These are phyloP conservation scores for Chaetothyriales sp. DNA, from an alignment of 2,329 filamentous ascomycete species.

Conservation along the genomic window DNA sequence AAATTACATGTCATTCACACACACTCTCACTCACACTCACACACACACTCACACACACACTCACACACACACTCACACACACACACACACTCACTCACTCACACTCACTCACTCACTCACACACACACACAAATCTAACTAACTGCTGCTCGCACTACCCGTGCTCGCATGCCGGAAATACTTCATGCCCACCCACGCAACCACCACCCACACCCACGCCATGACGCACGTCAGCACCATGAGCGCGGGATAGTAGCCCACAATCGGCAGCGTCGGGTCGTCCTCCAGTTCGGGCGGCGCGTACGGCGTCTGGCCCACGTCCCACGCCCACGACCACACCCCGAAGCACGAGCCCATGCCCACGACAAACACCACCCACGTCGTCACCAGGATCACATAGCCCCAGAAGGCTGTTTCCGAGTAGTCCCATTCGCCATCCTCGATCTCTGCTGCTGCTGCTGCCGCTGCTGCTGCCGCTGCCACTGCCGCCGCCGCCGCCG, in stretches of 20 bases:
- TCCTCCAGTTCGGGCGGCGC: conserved; percentile 91
- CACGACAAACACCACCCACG: conserved; percentile 90
- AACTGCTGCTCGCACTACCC: neutral
- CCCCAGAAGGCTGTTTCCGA: conserved; percentile 96
- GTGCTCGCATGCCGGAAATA: conserved; percentile 75
- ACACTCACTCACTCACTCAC: no score
- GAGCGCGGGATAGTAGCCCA: conserved; percentile 90
- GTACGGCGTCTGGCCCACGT: conserved; percentile 90
- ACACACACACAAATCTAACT: neutral
- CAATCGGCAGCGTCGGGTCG: conserved; percentile 84
- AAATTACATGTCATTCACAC: neutral
- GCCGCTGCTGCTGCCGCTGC: neutral
- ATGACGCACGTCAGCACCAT: conserved; percentile 89
- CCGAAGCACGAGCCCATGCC: conserved; percentile 93
- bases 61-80: no score
- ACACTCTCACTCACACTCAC: no score
- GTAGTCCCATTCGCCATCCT: conserved; percentile 72
- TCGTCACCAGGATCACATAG: conserved; percentile 79
- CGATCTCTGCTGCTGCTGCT: conserved; percentile 14
- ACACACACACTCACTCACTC: no score
- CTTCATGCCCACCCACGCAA: conserved; percentile 98
- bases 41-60: no score
- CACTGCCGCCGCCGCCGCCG: no score
- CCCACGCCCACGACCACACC: conserved; percentile 94
- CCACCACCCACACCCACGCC: conserved; percentile 97